Conservation (phyloP, 331 rosid genomes). For the Quercus tomentella region DNA sequence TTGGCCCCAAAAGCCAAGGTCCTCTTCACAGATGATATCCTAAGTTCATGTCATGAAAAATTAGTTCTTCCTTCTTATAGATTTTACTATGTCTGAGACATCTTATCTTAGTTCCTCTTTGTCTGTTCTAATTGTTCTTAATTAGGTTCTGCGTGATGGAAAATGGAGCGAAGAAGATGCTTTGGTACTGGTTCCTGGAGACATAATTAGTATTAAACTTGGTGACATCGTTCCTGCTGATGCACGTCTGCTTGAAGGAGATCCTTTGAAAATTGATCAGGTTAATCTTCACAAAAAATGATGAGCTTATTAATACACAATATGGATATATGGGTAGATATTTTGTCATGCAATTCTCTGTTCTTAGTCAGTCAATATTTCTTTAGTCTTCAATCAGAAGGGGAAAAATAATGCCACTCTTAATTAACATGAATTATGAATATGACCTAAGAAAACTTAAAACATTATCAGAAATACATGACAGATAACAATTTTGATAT, state of each 20-base stretch:
- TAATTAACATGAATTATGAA: not conserved
- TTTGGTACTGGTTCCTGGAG: conserved; percentile 67
- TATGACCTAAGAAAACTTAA: not conserved
- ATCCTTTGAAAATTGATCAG: conserved; percentile 80
- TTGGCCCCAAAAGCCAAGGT: conserved; percentile 78
- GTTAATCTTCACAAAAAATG: conserved; percentile 11
- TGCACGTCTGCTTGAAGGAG: conserved; percentile 77
- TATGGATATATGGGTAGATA: not conserved
- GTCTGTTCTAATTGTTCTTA: not conserved
- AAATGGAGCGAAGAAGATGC: conserved; percentile 83
- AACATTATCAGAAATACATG: not conserved
- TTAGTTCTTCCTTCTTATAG: not conserved
- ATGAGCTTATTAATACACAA: not conserved
- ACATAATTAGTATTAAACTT: conserved; percentile 69
- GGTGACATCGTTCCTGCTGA: conserved; percentile 79
- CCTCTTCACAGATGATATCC: not conserved
- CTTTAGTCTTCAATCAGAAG: not conserved
- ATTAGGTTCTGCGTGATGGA: conserved; percentile 62
- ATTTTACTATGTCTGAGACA: not conserved
- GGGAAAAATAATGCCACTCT: not conserved
- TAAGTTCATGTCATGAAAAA: not conserved
- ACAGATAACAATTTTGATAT: not conserved
- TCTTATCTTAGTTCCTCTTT: not conserved
- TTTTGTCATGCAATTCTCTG: not conserved
- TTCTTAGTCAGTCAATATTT: not conserved